Conservation (phyloP, 2,329 filamentous ascomycete species). For the Fusarium austroafricanum region DNA sequence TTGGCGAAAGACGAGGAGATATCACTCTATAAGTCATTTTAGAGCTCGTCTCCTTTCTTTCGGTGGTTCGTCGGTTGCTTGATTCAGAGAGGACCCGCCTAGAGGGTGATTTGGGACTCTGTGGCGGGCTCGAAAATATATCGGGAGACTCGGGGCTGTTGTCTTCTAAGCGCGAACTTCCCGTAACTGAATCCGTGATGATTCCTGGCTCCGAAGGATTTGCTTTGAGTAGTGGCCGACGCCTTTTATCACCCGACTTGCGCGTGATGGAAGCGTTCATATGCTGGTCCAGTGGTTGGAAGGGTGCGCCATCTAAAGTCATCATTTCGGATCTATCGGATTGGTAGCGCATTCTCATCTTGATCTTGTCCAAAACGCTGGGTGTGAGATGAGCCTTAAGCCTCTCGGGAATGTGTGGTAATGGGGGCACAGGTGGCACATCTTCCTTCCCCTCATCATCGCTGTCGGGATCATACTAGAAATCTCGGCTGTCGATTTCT, state of each 20-base stretch:
- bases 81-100: background rate
- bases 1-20: conserved; percentile 52
- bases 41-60: conserved; percentile 1
- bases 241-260: conserved; percentile 21
- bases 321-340: conserved; percentile 22
- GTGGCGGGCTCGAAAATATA: background rate
- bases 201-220: conserved; percentile 44
- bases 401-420: conserved; percentile 51
- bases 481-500: conserved; percentile 49
- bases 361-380: conserved; percentile 45
- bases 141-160: background rate
- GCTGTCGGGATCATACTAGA: conserved; percentile 55
- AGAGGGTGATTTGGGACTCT: background rate
- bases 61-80: background rate
- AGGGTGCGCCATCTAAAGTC: conserved; percentile 3
- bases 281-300: conserved; percentile 1
- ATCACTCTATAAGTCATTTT: conserved; percentile 28
- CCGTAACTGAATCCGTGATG: conserved; percentile 1
- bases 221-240: conserved; percentile 34
- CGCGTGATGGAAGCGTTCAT: background rate
- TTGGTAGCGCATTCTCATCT: conserved; percentile 45
- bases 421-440: conserved; percentile 42
- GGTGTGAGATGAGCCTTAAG: conserved; percentile 40
- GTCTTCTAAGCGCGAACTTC: conserved; percentile 1
- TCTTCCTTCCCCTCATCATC: conserved; percentile 46